These are phyloP conservation scores for Fagus sylvatica DNA, from an alignment of 306 rosid genomes.

Conservation along the genomic window DNA sequence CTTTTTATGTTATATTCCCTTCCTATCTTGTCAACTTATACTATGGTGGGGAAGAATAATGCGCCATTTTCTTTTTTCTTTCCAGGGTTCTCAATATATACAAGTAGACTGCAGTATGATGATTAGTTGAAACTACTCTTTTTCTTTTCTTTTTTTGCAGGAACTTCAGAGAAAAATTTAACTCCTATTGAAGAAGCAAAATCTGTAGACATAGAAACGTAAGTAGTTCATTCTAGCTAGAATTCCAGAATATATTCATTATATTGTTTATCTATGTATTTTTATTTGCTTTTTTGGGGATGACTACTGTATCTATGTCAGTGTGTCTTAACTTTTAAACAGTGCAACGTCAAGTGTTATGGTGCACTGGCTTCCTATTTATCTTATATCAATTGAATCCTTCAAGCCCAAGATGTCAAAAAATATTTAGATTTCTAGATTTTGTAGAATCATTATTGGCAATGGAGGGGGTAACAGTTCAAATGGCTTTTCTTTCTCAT, in stretches of 20 bases:
- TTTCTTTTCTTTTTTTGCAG: conserved; percentile 43
- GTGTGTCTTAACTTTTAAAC: neutral
- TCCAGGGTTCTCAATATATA: conserved; percentile 9
- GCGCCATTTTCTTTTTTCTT: neutral
- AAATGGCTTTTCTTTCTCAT: neutral
- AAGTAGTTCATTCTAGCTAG: conserved; percentile 26
- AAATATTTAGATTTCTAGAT: neutral
- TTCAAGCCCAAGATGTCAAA: neutral
- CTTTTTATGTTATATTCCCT: conserved; percentile 6
- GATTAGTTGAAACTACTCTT: conserved; percentile 25
- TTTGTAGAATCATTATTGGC: neutral
- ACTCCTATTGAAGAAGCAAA: conserved; percentile 59
- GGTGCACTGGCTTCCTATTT: too few relatives aligned
- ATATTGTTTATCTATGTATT: neutral
- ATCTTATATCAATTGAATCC: neutral
- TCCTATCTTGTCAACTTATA: neutral
- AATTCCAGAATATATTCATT: neutral
- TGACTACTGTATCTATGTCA: conserved; percentile 7
- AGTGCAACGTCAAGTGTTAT: neutral
- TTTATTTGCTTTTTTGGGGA: neutral
- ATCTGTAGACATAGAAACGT: conserved; percentile 73
- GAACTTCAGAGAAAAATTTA: conserved; percentile 51
- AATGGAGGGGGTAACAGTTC: neutral
- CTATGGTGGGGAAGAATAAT: neutral
- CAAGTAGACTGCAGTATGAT: conserved; percentile 13